Percentiles rank a stretch among this genome's conserved stretches.
phyloP scores from a whole-genome alignment of 305 asterid genomes.

The Caryopteris hybrid region DNA sequence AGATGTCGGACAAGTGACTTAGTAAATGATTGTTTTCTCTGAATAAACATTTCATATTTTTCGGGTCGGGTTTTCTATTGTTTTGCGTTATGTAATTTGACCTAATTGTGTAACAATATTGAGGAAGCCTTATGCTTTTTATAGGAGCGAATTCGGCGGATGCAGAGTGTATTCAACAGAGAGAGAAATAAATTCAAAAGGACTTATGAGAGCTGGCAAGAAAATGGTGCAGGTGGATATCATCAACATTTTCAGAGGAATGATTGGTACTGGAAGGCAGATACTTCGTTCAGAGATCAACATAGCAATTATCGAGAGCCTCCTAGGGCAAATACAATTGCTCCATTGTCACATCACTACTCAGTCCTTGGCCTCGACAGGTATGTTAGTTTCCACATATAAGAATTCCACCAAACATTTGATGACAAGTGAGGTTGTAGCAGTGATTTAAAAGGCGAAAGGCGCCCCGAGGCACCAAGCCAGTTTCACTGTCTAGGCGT shows the following conservation, averaged over 20 bases:
- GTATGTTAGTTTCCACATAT: slow-evolving; percentile 31
- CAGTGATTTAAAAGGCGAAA: too few species aligned
- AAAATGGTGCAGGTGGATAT: slow-evolving; percentile 53
- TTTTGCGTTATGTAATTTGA: slow-evolving; percentile 1
- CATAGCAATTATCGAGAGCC: slow-evolving; percentile 48
- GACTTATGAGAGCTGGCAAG: slow-evolving; percentile 83
- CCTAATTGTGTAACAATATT: neutral
- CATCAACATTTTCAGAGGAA: slow-evolving; percentile 85
- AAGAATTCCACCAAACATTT: slow-evolving; percentile 2
- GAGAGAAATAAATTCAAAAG: slow-evolving; percentile 73
- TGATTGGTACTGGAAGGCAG: slow-evolving; percentile 95
- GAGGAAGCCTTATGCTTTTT: slow-evolving; percentile 23
- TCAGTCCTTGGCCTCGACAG: slow-evolving; percentile 92
- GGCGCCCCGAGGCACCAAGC: too few species aligned
- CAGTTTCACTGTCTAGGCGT: too few species aligned
- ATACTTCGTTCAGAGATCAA: slow-evolving; percentile 53
- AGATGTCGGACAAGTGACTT: neutral
- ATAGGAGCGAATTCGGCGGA: slow-evolving; percentile 90
- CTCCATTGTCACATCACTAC: slow-evolving; percentile 76
- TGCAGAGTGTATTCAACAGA: slow-evolving; percentile 90
- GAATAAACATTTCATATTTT: neutral
- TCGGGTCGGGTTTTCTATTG: neutral
- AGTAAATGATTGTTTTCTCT: neutral
- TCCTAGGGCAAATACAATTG: slow-evolving; percentile 40
- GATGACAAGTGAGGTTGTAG: neutral